Evolutionary conservation across 345 rosid species (phyloP).

Genomic region (Theobroma cacao): DNA sequence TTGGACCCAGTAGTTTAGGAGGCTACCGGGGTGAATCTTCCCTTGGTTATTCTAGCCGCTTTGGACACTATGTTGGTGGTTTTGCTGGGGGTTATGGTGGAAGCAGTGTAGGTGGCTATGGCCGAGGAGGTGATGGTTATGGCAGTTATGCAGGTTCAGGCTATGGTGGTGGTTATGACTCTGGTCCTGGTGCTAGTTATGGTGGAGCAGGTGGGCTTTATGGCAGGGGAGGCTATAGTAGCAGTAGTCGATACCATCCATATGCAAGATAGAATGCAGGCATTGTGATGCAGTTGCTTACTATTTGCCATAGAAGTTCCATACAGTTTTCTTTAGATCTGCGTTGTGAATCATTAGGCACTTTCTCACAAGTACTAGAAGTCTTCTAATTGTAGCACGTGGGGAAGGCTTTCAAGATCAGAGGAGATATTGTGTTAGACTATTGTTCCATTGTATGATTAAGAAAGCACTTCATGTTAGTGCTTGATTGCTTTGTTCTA

Average conservation of each 20-base stretch:
- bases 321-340: conserved; percentile 38
- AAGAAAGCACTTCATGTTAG: conserved; percentile 28
- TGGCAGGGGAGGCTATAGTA: conserved; percentile 89
- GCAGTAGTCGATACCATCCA: conserved; percentile 97
- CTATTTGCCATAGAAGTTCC: conserved; percentile 46
- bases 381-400: conserved; percentile 20
- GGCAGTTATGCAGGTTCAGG: conserved; percentile 55
- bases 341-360: conserved; percentile 42
- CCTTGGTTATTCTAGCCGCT: conserved; percentile 90
- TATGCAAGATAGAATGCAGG: conserved; percentile 64
- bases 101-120: conserved; percentile 63
- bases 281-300: conserved; percentile 37
- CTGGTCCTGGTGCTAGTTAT: conserved; percentile 82
- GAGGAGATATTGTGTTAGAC: conserved; percentile 24
- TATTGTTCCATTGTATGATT: conserved; percentile 26
- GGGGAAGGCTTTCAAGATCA: conserved; percentile 40
- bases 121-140: conserved; percentile 48
- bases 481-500: conserved; percentile 26
- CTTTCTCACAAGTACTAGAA: conserved; percentile 38
- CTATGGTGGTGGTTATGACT: conserved; percentile 67
- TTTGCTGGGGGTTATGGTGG: conserved; percentile 75
- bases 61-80: conserved; percentile 73
- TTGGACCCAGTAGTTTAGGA: conserved; percentile 59
- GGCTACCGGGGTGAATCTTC: conserved; percentile 72
- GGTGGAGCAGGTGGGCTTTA: conserved; percentile 78